phyloP scores from a whole-genome alignment of 2,329 filamentous ascomycete genomes.

The Harringtonia lauricola region DNA sequence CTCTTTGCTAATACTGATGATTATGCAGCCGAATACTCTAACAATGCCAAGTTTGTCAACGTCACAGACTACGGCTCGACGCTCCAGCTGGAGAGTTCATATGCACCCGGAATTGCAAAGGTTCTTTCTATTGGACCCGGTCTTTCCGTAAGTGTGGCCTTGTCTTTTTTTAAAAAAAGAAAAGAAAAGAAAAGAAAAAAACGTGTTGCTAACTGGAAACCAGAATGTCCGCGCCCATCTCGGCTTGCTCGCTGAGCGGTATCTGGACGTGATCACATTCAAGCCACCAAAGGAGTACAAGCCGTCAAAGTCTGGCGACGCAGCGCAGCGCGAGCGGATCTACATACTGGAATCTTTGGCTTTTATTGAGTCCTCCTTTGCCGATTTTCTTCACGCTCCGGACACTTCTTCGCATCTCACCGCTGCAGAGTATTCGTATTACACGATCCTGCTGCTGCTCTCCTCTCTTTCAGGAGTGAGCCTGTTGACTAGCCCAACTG shows the following conservation, averaged over 20 bases:
- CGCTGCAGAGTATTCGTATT: constrained; percentile 30
- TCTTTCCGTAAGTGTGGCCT: constrained; percentile 30
- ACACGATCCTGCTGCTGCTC: constrained; percentile 30
- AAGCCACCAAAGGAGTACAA: constrained; percentile 41
- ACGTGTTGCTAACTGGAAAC: background rate
- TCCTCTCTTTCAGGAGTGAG: constrained; percentile 16
- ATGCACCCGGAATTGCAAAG: constrained; percentile 27
- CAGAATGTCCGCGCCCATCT: constrained; percentile 40
- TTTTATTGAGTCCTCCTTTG: constrained; percentile 30
- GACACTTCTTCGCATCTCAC: constrained; percentile 23
- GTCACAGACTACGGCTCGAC: constrained; percentile 42
- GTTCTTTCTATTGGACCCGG: constrained; percentile 38
- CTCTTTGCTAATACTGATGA: constrained; percentile 4
- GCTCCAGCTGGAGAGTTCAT: constrained; percentile 31
- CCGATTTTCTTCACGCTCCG: constrained; percentile 23
- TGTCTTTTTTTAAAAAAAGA: background rate
- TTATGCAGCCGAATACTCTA: constrained; percentile 27
- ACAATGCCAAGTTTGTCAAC: constrained; percentile 27
- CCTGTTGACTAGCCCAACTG: constrained; percentile 11
- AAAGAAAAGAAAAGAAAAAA: no score
- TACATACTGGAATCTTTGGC: constrained; percentile 31
- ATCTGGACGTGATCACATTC: constrained; percentile 36
- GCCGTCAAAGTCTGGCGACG: constrained; percentile 25
- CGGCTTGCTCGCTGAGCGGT: constrained; percentile 36
- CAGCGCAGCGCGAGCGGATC: constrained; percentile 28